Evolutionary conservation across 805 yeast species (phyloP), one percentile per base, ranked within the genome.

Genomic region (Candida rishiriensis): DNA sequence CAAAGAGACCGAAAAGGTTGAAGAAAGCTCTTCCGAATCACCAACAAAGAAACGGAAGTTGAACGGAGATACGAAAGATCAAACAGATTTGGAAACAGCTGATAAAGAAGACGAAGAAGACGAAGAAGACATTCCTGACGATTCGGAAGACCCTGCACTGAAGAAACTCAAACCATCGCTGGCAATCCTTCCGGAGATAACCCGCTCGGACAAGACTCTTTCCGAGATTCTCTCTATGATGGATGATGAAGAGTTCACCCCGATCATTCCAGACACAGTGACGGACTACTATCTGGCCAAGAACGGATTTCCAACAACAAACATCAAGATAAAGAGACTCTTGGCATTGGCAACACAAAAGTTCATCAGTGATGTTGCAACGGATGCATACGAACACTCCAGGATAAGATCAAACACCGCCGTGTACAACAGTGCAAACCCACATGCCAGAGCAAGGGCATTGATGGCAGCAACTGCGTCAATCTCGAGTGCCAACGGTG

Each of bases 291-390:
- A 91, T 57, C 67, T 91, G 14, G 51, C 56, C 10, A 83, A 84
- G 57, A 84, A 88, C 49, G 97, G 97, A 34, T 82, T 93, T 55
- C 84, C 83, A 46, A 79, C 93, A 26, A 73, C 83, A 34, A 96
- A 91, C 60, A 68, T 79, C 12, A 76, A 89, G 46, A 79, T 86
- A 45, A 90, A 89, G 63, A 73, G 98, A 42, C 69, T 93, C 32
- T 70, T 93, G 39, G 97, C 98, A 0, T 70, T 93, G 44, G 98
- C 99, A 1, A 93, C 99, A 0, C 99, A 95, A 59, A 93, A 93
- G 60, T 93, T 93, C 62, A 77, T 93, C 26, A 81, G 90, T 48
- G 99, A 93, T 61, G 83, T 93, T 29, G 97, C 99, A 1, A 88
- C 89, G 13, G 98, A 93, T 60, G 97, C 99, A 0, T 93, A 88